Evolutionary conservation across 371 early-diverging fungal species (phyloP), one percentile per base, ranked within the genome.

Genomic region (Rhizopus stolonifer): DNA sequence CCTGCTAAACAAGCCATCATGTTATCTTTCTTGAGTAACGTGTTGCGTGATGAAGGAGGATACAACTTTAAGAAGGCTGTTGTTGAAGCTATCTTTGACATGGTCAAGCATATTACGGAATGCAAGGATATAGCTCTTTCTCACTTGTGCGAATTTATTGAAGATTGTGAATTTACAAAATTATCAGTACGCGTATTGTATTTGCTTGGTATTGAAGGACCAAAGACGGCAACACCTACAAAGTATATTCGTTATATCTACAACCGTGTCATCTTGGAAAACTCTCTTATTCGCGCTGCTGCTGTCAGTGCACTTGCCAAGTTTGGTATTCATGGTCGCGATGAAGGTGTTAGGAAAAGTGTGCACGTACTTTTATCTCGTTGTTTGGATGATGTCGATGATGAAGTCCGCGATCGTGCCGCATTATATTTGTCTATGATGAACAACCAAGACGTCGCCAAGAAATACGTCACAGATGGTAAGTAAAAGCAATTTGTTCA

Each of bases 91-190:
- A 94, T 99, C 52, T 89, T 96, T 70, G 97, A 96, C 52, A 88
- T 99, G 72, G 87, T 95, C 60, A 85, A 91, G 61, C 83, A 86
- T 56, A 92, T 96, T 60, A 92, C 94, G 3, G 94, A 94, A 61
- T 88, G 90, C 67, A 94, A 91, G 70, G 97, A 97, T 68, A 22
- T 58, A 79, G 97, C 96, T 10, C 79, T 99, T 22, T 89, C 93
- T 11, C 94, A 96, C 56, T 79, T 99, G 43, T 98, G 98, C 70
- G 99, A 99, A 77, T 98, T 99, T 68, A 99, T 99, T 64, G 99
- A 99, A 67, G 99, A 99, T 69, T 99, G 99, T 76, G 98, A 98
- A 70, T 98, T 95, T 70, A 89, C 94, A 19, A 94, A 94, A 70
- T 83, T 99, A 4, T 94, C 96, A 13, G 98, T 96, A 39, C 89